Base-by-base conservation (phyloP, 2,329 filamentous ascomycete species). In the Chaetomium olivaceum region DNA sequence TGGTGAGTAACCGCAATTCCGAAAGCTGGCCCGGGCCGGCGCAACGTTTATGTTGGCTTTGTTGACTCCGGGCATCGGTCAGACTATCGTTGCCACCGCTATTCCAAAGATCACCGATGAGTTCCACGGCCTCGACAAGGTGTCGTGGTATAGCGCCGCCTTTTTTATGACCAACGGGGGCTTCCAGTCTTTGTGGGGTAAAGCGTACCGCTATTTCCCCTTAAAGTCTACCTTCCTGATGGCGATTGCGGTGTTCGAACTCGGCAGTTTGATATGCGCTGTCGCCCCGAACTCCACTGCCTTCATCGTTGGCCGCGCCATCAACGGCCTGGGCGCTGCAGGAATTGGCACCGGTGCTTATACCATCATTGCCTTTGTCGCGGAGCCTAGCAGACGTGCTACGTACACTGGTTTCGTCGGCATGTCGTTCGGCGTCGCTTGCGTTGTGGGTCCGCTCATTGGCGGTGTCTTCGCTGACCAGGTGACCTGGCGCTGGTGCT, bases 61-160 rank as follows among this genome's bases (percentile, higher is more conserved):
- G 3, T 21, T 36, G n/a, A 52, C 27, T 14, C 25, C 2, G 9
- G 27, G 27, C 48, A 31, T 6, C 27, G 5, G 16, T 27, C 57
- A 69, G 68, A 71, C 68, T n/a, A 70, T 71, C 46, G 69, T 71
- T 1, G 70, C 70, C 2, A 71, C 70, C 5, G 70, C 70, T 14
- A 71, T 71, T 21, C 70, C 70, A 16, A 67, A 61, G 11, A 71
- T 71, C 21, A 70, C 70, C 5, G 70, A 70, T 54, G 68, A 71
- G 48, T 71, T 71, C 56, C 39, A 59, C 19, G 65, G 67, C 12
- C 65, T 71, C 6, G 64, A 61, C 2, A 67, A 71, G 7, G 69
- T 71, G 11, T 67, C 64, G 11, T 71, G 70, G 70, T 71, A 71
- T 60, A 66, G 70, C 19, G 69, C 70, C 1, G 70, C 70, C 16